These are phyloP conservation scores for Tilletiopsis washingtonensis DNA, from an alignment of 1,284 basidiomycete species.

Conservation along the genomic window DNA sequence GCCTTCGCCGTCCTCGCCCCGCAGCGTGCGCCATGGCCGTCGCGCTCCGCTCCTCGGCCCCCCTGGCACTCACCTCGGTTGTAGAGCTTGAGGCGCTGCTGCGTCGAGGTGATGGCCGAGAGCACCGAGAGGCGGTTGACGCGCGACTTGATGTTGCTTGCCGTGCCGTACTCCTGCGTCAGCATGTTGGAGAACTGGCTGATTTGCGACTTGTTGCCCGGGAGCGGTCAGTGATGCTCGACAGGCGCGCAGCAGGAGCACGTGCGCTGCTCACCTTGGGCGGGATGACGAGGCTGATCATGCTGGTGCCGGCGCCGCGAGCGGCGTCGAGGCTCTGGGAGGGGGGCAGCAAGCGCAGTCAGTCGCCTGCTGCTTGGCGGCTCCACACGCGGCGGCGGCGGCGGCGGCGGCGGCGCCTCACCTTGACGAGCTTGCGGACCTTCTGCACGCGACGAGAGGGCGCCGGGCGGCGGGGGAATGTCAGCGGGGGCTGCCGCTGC, in stretches of 20 bases:
- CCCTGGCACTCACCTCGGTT: conserved; percentile 43
- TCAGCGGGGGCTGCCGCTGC: no score
- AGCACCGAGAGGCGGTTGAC: conserved; percentile 96
- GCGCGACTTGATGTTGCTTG: conserved; percentile 96
- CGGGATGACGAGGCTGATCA: conserved; percentile 96
- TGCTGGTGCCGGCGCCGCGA: conserved; percentile 77
- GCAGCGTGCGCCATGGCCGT: no score
- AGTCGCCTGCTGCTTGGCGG: not conserved
- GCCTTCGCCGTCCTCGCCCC: no score
- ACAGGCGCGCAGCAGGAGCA: no score
- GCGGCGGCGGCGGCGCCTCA: not conserved
- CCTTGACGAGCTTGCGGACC: not conserved
- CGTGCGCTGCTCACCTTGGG: conserved; percentile 71
- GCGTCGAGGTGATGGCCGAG: conserved; percentile 97
- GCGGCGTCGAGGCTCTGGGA: conserved; percentile 39
- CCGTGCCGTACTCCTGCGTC: conserved; percentile 81
- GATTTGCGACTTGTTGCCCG: conserved; percentile 66
- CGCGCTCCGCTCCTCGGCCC: no score
- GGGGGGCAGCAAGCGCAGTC: not conserved
- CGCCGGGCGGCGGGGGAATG: no score
- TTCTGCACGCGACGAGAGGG: no score
- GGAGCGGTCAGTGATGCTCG: no score
- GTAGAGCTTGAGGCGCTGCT: conserved; percentile 94
- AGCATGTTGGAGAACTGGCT: conserved; percentile 89
- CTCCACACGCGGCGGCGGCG: not conserved